These are phyloP conservation scores for Phytophthora pseudosyringae DNA, from an alignment of 352 stramenopile genomes.

Conservation along the genomic window DNA sequence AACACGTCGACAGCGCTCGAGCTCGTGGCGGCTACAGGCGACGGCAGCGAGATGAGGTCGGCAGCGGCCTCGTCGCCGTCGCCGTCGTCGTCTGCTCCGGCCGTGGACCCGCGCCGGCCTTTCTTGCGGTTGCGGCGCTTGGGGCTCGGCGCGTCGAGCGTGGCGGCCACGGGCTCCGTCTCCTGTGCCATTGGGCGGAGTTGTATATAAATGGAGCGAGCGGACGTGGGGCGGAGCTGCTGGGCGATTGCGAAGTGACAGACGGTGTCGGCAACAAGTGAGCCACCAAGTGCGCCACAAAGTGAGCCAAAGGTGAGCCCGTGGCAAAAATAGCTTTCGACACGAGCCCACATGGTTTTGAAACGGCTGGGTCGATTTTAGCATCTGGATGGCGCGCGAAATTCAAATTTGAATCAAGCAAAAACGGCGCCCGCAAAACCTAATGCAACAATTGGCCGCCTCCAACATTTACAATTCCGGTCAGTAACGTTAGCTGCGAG, in stretches of 20 bases:
- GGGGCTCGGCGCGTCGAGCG: conserved; percentile 23
- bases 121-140: conserved; percentile 38
- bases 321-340: too few relatives aligned
- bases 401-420: conserved; percentile 14
- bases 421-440: background rate
- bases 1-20: conserved; percentile 22
- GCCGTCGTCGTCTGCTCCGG: conserved; percentile 4
- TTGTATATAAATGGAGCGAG: background rate
- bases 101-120: conserved; percentile 4
- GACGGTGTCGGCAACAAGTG: conserved; percentile 17
- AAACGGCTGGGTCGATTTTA: conserved; percentile 22
- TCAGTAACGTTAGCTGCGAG: background rate
- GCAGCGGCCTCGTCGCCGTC: conserved; percentile 18
- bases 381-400: conserved; percentile 2
- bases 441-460: background rate
- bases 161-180: conserved; percentile 17
- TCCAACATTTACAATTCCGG: background rate
- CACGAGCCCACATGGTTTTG: conserved; percentile 25
- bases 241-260: conserved; percentile 29
- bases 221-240: conserved; percentile 1
- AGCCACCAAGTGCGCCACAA: background rate
- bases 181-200: conserved; percentile 28
- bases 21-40: conserved; percentile 33
- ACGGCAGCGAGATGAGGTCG: conserved; percentile 53
- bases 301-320: conserved; percentile 9